Conservation (phyloP, 805 yeast genomes). For the Yamadazyma olivae region DNA sequence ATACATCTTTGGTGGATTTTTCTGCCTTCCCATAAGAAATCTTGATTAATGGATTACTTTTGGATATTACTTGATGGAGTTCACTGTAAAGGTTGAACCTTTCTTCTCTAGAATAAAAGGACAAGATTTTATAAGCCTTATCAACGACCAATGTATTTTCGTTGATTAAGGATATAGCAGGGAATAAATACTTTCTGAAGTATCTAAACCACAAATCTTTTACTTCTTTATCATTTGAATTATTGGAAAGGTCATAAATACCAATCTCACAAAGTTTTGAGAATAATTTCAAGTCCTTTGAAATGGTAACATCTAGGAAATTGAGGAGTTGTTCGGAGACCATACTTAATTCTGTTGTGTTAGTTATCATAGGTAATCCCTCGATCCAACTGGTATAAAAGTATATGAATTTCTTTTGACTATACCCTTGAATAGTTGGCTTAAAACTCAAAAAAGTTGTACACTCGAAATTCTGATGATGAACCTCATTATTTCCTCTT, state of each 20-base stretch:
- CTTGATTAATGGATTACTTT: slow-evolving; percentile 53
- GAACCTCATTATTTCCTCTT: slow-evolving; percentile 24
- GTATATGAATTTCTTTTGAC: slow-evolving; percentile 26
- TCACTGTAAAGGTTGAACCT: slow-evolving; percentile 84
- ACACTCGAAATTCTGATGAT: slow-evolving; percentile 20
- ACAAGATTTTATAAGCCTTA: slow-evolving; percentile 55
- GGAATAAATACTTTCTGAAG: slow-evolving; percentile 64
- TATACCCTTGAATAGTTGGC: slow-evolving; percentile 21
- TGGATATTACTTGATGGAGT: slow-evolving; percentile 54
- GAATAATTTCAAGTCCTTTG: slow-evolving; percentile 46
- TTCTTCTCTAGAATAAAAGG: slow-evolving; percentile 52
- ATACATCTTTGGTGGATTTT: slow-evolving; percentile 70
- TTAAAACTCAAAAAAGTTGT: slow-evolving; percentile 26
- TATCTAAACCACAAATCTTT: slow-evolving; percentile 50
- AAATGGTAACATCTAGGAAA: slow-evolving; percentile 54
- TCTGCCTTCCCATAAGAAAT: slow-evolving; percentile 65
- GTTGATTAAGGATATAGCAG: slow-evolving; percentile 52
- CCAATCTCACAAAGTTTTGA: slow-evolving; percentile 64
- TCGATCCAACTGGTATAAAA: slow-evolving; percentile 52
- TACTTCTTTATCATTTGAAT: slow-evolving; percentile 10
- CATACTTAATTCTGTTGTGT: slow-evolving; percentile 44
- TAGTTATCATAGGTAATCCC: slow-evolving; percentile 33
- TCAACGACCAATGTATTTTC: slow-evolving; percentile 59
- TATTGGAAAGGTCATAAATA: slow-evolving; percentile 26
- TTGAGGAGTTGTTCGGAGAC: slow-evolving; percentile 48